These are phyloP conservation scores for Epithele typhae DNA, from an alignment of 768 basidiomycete species.

Conservation along the genomic window DNA sequence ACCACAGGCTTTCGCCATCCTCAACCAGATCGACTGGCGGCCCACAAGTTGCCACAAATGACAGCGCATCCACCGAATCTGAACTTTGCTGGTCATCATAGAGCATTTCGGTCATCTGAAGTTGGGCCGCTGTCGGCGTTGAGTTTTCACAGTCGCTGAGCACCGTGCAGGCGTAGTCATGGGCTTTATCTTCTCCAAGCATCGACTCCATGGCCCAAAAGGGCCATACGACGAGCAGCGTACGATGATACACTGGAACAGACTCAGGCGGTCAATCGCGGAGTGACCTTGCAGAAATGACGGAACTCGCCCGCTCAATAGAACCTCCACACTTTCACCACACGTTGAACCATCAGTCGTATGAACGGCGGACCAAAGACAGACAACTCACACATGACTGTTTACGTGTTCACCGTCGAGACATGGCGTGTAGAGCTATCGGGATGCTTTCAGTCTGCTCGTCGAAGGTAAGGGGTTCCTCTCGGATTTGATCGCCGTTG, in stretches of 20 bases:
- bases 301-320: constrained; percentile 18
- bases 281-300: not conserved
- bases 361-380: not conserved
- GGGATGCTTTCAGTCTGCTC: constrained; percentile 16
- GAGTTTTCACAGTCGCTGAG: not conserved
- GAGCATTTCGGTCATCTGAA: too few species aligned
- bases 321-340: constrained; percentile 19
- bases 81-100: too few species aligned
- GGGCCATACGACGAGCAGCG: constrained; percentile 25
- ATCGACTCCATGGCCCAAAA: constrained; percentile 8
- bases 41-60: too few species aligned
- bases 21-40: too few species aligned
- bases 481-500: constrained; percentile 11
- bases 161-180: constrained; percentile 8
- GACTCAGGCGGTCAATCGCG: not conserved
- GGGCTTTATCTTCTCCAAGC: not conserved
- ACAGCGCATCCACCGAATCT: too few species aligned
- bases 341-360: not conserved
- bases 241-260: constrained; percentile 21
- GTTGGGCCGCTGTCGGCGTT: constrained; percentile 1
- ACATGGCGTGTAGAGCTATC: constrained; percentile 10
- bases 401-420: constrained; percentile 21
- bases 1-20: too few species aligned
- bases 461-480: constrained; percentile 1
- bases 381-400: constrained; percentile 24